Conservation (phyloP, 1,284 basidiomycete species). For the Ustilago xerochloae region DNA sequence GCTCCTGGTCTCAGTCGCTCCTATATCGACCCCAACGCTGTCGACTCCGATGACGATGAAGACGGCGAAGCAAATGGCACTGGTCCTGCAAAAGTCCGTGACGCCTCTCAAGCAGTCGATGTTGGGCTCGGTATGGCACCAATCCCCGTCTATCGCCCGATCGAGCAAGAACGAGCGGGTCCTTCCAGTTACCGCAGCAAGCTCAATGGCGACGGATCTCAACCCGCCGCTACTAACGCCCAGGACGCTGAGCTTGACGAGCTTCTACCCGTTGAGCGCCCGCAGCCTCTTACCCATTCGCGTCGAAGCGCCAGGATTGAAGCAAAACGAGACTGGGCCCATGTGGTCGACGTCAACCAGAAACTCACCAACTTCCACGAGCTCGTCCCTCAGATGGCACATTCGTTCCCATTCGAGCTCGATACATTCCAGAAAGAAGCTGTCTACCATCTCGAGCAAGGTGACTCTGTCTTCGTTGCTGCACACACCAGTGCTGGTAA, state of each 20-base stretch:
- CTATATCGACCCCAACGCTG: conserved; percentile 57
- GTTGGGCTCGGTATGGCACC: conserved; percentile 40
- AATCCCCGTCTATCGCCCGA: conserved; percentile 45
- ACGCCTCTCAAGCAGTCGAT: conserved; percentile 23
- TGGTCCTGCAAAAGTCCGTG: conserved; percentile 36
- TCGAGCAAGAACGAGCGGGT: conserved; percentile 25
- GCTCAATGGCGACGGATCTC: conserved; percentile 10
- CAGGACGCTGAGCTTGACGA: conserved; percentile 64
- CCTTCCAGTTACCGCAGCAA: conserved; percentile 14
- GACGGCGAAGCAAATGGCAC: conserved; percentile 25
- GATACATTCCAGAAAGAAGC: conserved; percentile 97
- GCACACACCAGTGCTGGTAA: conserved; percentile 99
- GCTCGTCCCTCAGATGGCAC: conserved; percentile 89
- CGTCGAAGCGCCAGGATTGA: conserved; percentile 39
- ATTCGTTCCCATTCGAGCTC: conserved; percentile 81
- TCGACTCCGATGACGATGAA: conserved; percentile 69
- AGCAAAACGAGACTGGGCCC: conserved; percentile 93
- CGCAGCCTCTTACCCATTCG: conserved; percentile 44
- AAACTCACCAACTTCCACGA: conserved; percentile 87
- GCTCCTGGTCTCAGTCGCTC: conserved; percentile 43
- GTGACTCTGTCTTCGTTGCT: conserved; percentile 97
- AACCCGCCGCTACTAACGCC: conserved; percentile 10
- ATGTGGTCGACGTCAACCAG: conserved; percentile 92
- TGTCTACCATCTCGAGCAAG: conserved; percentile 95
- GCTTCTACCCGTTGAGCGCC: conserved; percentile 58